Evolutionary conservation across 2,329 filamentous ascomycete genomes (phyloP), one percentile per base, ranked within the genome.

Genomic region (Penicillium digitatum): DNA sequence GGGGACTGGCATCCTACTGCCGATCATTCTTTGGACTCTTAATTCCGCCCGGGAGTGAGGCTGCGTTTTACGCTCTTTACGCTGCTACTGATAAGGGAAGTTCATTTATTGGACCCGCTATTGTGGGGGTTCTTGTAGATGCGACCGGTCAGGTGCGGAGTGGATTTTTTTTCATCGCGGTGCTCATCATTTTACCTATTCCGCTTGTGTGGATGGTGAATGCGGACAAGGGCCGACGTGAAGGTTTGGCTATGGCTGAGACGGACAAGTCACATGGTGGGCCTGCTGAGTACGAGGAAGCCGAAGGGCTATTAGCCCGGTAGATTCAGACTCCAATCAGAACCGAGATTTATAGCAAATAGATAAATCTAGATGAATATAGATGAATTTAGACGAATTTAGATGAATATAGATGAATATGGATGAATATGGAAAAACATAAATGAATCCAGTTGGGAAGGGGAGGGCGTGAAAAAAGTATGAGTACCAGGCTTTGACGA

Each of bases 11-110:
- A 57, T 87, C 87, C 16, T 96, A 96, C 73, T 96, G 92, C 69
- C 85, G 92, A 18, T 90, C 88, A 39, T 79, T 96, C 2, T 96
- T 88, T 67, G 90, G 90, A 18, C 88, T 95, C 71, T 79, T 96
- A 54, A 94, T 96, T 55, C 92, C 92, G 0, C 89, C 90, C 0
- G 92, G 92, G 3, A 92, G 86, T 26, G 92, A 96, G 72, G 91
- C 92, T 0, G 90, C 91, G 0, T 96, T 96, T 69, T 96, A 94
- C 69, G 92, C 92, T 0, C 78, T 96, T 3, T 96, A 96, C 67
- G 92, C 92, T 22, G 95, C 96, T 55, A 96, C 92, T 0, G 92
- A 96, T 70, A 96, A 96, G 72, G 91, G 91, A 0, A 92, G 87
- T 37, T 93, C 88, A 65, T 82, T 96, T 1, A 95, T 96, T 68